Evolutionary conservation across 768 basidiomycete genomes (phyloP), one percentile per base, ranked within the genome.

Genomic region (Termitomyces sp.): DNA sequence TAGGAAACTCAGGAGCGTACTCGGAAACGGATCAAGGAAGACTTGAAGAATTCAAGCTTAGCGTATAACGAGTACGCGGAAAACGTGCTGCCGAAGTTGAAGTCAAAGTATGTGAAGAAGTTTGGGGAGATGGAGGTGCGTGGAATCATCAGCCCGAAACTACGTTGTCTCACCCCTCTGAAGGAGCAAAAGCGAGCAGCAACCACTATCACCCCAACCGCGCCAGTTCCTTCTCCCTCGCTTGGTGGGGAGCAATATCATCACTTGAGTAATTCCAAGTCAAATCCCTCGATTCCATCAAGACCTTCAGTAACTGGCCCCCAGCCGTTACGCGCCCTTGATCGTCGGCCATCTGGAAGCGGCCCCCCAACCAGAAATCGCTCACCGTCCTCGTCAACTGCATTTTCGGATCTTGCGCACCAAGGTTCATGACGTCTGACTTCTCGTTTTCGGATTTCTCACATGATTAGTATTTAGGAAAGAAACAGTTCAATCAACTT

Each of bases 1-100:
- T 59, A 94, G 92, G 93, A 95, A 64, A 89, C 88, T 12, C 94
- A 96, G 75, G 91, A 93, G 54, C 84, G 95, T 37, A 95, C 93
- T n/a, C 82, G 91, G 47, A 91, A 92, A 68, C 86, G 92, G 27
- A 89, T 97, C 70, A 93, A 90, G 69, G 94, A 96, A 67, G 94
- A 95, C 68, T 72, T 95, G 55, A 94, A 93, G 70, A 85, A 85
- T 9, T 91, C 93, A 0, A 76, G 77, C n/a, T 63, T 72, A 54
- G 84, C 88, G 34, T 94, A 96, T 70, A 82, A 82, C 33, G 94
- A 96, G 33, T 94, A 86, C 67, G 86, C 87, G 12, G 91, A 93
- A 67, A 84, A 79, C 55, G 76, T 81, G n/a, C 76, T 95, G 9
- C 94, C 94, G 1, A 88, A 85, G 65, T 73, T 95, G 53, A 95